Conservation (phyloP, 352 stramenopile species). For the Pythium dissimile region DNA sequence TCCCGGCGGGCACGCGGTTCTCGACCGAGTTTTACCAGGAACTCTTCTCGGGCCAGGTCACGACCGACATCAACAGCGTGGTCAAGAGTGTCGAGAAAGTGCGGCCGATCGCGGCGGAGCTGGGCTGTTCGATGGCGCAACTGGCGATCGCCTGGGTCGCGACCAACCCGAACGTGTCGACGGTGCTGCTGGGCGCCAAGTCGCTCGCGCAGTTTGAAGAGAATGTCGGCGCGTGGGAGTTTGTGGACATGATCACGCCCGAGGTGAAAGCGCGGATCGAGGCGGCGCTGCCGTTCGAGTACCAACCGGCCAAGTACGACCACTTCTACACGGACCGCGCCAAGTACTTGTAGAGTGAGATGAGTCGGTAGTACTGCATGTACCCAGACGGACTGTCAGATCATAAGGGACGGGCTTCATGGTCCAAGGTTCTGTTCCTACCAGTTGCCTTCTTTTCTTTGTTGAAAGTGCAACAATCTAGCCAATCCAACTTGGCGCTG, state of each 20-base stretch:
- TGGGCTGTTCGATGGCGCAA: slow-evolving; percentile 36
- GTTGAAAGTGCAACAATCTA: neutral
- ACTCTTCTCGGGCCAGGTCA: slow-evolving; percentile 8
- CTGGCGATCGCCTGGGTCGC: slow-evolving; percentile 42
- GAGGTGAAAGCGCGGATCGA: slow-evolving; percentile 46
- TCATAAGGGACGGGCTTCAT: too few relatives aligned
- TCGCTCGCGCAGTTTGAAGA: slow-evolving; percentile 37
- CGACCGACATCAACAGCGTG: slow-evolving; percentile 11
- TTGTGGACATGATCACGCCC: slow-evolving; percentile 39
- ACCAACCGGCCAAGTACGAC: slow-evolving; percentile 7
- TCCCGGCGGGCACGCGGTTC: slow-evolving; percentile 23
- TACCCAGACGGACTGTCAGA: too few relatives aligned
- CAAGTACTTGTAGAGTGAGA: slow-evolving; percentile 11
- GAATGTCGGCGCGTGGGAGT: slow-evolving; percentile 44
- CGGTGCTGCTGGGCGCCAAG: slow-evolving; percentile 42
- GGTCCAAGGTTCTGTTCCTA: too few relatives aligned
- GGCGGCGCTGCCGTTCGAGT: slow-evolving; percentile 31
- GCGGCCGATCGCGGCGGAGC: slow-evolving; percentile 28
- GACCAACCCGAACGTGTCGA: slow-evolving; percentile 39
- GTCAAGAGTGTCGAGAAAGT: slow-evolving; percentile 18
- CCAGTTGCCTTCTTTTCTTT: neutral
- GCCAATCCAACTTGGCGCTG: too few relatives aligned
- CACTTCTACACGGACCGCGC: neutral
- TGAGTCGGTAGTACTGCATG: too few relatives aligned
- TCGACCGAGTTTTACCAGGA: slow-evolving; percentile 23